Conservation (phyloP, 2,329 filamentous ascomycete species). For the Fusarium torulosum region DNA sequence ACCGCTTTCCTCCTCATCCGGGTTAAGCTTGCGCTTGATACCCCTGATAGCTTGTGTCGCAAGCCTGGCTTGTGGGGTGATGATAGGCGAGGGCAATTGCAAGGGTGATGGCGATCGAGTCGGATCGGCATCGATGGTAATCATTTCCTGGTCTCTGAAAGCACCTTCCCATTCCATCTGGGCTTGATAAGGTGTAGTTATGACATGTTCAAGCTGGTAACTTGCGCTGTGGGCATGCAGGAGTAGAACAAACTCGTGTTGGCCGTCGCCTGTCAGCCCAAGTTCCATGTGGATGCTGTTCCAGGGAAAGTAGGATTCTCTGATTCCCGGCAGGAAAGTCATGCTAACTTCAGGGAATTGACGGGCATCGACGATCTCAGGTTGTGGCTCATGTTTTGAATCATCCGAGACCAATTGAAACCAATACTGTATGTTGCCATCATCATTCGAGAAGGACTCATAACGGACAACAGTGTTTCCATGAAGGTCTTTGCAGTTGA, state of each 20-base stretch:
- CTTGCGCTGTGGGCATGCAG: slow-evolving; percentile 2
- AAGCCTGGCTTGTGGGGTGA: slow-evolving; percentile 1
- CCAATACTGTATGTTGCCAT: slow-evolving; percentile 18
- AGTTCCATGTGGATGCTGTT: background rate
- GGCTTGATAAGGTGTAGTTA: background rate
- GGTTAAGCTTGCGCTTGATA: no score
- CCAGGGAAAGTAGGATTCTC: background rate
- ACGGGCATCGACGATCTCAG: background rate
- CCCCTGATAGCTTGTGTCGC: no score
- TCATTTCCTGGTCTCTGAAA: slow-evolving; percentile 4
- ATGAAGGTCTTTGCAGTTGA: slow-evolving; percentile 10
- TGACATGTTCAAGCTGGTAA: slow-evolving; percentile 5
- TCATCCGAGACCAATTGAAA: no score
- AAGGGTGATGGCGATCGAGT: slow-evolving; percentile 12
- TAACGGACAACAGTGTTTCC: background rate
- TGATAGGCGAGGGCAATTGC: slow-evolving; percentile 1
- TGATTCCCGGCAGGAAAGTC: background rate
- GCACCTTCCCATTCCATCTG: slow-evolving; percentile 14
- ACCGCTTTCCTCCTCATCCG: background rate
- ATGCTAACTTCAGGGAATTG: background rate
- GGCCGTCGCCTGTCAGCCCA: background rate
- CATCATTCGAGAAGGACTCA: slow-evolving; percentile 11
- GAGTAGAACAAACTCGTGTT: slow-evolving; percentile 4
- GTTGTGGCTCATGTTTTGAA: background rate
- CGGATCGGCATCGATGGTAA: background rate